phyloP scores from a whole-genome alignment of 805 yeast species.

The Kodamaea kaohsiungensis region DNA sequence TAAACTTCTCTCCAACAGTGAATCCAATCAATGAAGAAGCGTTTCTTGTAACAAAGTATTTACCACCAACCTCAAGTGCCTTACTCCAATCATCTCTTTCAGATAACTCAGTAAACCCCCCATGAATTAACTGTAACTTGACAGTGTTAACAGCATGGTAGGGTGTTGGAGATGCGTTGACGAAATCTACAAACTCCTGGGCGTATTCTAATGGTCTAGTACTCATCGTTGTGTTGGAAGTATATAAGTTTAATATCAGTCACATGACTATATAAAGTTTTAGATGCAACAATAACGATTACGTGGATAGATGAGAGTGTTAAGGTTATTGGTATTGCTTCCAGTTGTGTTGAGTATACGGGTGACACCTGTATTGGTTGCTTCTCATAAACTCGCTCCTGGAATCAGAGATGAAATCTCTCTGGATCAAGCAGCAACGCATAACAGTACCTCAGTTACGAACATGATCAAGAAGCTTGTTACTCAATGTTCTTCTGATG shows the following conservation, averaged over 20 bases:
- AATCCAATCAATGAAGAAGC: slow-evolving; percentile 88
- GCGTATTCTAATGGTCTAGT: slow-evolving; percentile 36
- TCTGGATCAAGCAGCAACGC: slow-evolving; percentile 19
- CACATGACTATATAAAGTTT: background rate
- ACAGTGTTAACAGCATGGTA: slow-evolving; percentile 84
- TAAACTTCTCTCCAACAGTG: slow-evolving; percentile 71
- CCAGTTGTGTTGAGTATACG: slow-evolving; percentile 10
- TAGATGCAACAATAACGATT: background rate
- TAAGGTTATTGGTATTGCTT: background rate
- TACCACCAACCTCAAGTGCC: slow-evolving; percentile 44
- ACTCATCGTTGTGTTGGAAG: background rate
- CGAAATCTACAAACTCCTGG: slow-evolving; percentile 69
- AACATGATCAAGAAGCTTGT: slow-evolving; percentile 36
- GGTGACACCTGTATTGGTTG: slow-evolving; percentile 37
- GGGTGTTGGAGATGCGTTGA: slow-evolving; percentile 89
- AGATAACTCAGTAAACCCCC: slow-evolving; percentile 73
- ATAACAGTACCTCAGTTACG: slow-evolving; percentile 26
- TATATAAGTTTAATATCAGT: background rate
- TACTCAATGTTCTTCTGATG: slow-evolving; percentile 42
- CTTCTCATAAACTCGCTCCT: slow-evolving; percentile 40
- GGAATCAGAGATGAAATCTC: slow-evolving; percentile 26
- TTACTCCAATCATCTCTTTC: slow-evolving; percentile 71
- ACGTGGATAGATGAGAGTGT: background rate
- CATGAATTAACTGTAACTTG: slow-evolving; percentile 49
- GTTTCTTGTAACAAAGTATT: slow-evolving; percentile 87